Base-by-base conservation (phyloP, 2,329 filamentous ascomycete species). In the Fusarium coicis region DNA sequence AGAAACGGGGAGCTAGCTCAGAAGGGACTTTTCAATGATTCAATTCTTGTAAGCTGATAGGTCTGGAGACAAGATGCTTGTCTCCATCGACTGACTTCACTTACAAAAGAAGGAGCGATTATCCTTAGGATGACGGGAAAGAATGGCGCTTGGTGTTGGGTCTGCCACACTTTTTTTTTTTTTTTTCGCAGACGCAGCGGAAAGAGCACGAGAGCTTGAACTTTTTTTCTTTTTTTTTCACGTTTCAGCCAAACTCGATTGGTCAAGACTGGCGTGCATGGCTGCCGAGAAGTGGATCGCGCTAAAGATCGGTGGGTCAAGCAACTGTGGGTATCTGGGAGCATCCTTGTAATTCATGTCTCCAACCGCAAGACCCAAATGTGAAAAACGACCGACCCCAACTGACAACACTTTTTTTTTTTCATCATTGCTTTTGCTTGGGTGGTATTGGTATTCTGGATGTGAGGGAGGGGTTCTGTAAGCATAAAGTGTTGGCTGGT, bases 191-290 rank as follows among this genome's bases (percentile, higher is more conserved):
- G 47, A 50, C 30, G 30, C 30, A 52, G 23, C 44, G 73, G 72
- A 76, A 77, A 78, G 72, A 76, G 79, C 79, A 81, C 79, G 74
- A 81, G 79, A 81, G 80, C 80, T 81, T 63, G 78, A 76, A 80
- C 76, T 79, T 82, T 83, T 82, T 77, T 80, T 12, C 36, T 66
- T 63, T 66, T 68, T 68, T 56, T 32, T 54, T 46, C 78, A 77
- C 75, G 74, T 78, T 79, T 78, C 74, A 77, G 69, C 62, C 49
- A 55, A 61, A 63, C 73, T 70, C 75, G 66, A 83, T 83, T 83
- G 81, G 81, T 63, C 74, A 72, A 74, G 72, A 64, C 71, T 79
- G 74, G 72, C 68, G 67, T 78, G 76, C 81, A 78, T 79, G 80
- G 78, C 72, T 82, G 77, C 79, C 79, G 76, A 43, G 75, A 75